phyloP scores from a whole-genome alignment of 2,329 filamentous ascomycete species.

The Saccharata proteae region DNA sequence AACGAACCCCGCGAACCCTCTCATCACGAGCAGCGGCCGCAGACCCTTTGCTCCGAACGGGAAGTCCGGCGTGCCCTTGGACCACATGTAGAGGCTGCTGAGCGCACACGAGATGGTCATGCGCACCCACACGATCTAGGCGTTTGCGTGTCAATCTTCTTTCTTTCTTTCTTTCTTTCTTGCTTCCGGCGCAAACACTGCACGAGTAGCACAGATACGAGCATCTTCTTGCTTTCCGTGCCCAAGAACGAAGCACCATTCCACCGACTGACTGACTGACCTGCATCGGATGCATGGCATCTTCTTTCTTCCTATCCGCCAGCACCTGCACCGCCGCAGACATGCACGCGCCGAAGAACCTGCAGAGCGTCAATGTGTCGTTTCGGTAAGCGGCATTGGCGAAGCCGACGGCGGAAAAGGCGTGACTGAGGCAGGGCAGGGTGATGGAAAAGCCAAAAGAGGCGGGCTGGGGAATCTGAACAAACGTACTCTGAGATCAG shows the following conservation, averaged over 20 bases:
- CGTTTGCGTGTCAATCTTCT: no score
- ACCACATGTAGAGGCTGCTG: constrained; percentile 61
- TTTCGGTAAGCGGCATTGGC: no score
- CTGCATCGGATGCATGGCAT: constrained; percentile 7
- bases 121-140: constrained; percentile 64
- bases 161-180: no score
- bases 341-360: constrained; percentile 8
- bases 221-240: background rate
- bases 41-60: constrained; percentile 14
- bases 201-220: no score
- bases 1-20: constrained; percentile 16
- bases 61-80: constrained; percentile 30
- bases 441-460: no score
- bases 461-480: no score
- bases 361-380: no score
- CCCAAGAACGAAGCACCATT: background rate
- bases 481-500: constrained; percentile 3
- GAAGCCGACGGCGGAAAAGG: no score
- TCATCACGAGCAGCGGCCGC: constrained; percentile 12
- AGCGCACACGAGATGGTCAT: constrained; percentile 60
- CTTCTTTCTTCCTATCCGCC: constrained; percentile 5
- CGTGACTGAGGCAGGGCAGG: no score
- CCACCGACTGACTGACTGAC: no score
- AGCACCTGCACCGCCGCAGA: constrained; percentile 5
- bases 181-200: no score